Evolutionary conservation across 2,329 filamentous ascomycete species (phyloP).

Genomic region (Calonectria naviculata): DNA sequence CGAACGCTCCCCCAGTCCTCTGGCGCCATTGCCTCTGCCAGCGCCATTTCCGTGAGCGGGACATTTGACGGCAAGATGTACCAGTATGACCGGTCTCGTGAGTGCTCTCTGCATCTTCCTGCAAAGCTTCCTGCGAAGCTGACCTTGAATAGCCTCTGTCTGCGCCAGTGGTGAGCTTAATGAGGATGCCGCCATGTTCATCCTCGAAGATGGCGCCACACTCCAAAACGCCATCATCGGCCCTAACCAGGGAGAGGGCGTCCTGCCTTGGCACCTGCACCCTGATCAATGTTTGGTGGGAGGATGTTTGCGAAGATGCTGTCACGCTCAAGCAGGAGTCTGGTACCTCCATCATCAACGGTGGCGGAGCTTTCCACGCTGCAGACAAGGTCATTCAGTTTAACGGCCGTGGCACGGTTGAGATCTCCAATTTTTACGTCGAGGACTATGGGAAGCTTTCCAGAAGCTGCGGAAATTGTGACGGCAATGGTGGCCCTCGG

Average conservation of each 20-base stretch:
- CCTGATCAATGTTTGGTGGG: constrained; percentile 52
- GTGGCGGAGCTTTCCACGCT: constrained; percentile 52
- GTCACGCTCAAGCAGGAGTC: constrained; percentile 50
- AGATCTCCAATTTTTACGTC: constrained; percentile 43
- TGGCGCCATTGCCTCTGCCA: constrained; percentile 26
- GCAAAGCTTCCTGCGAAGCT: background rate
- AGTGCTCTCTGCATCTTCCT: background rate
- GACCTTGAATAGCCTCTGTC: constrained; percentile 22
- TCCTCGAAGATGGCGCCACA: constrained; percentile 60
- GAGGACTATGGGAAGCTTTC: constrained; percentile 57
- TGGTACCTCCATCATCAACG: constrained; percentile 54
- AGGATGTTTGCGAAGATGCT: constrained; percentile 51
- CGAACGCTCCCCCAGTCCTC: constrained; percentile 35
- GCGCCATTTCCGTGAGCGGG: constrained; percentile 33
- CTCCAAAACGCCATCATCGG: constrained; percentile 66
- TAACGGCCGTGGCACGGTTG: constrained; percentile 33
- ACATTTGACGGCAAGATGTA: constrained; percentile 34
- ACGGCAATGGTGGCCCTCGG: constrained; percentile 30
- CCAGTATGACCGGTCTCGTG: constrained; percentile 37
- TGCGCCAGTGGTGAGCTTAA: constrained; percentile 41
- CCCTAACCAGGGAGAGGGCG: constrained; percentile 59
- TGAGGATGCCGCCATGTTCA: constrained; percentile 57
- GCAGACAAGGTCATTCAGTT: constrained; percentile 50
- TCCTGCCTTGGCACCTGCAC: constrained; percentile 60
- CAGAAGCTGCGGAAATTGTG: constrained; percentile 57